These are phyloP conservation scores for Xylona heveae DNA, from an alignment of 495 filamentous ascomycete genomes.

Conservation along the genomic window DNA sequence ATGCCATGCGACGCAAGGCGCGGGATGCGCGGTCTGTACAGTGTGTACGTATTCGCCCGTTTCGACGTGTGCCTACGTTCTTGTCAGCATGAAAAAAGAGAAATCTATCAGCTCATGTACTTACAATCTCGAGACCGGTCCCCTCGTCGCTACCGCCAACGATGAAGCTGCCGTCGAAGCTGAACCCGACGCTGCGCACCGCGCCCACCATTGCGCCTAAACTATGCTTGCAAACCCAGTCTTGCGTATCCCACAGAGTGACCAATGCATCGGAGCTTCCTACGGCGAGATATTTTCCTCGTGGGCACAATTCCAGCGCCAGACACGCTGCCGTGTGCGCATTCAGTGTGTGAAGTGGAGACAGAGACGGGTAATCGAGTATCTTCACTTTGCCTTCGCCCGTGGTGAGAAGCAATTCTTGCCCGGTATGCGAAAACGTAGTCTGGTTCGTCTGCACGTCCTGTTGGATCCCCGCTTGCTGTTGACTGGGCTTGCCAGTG, in stretches of 20 bases:
- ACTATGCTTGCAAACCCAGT: slow-evolving; percentile 77
- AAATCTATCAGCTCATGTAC: slow-evolving; percentile 2
- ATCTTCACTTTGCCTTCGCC: slow-evolving; percentile 69
- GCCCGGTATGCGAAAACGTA: slow-evolving; percentile 55
- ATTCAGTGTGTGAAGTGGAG: slow-evolving; percentile 38
- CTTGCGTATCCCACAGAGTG: slow-evolving; percentile 74
- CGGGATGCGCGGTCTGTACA: slow-evolving; percentile 42
- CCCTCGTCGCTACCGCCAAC: slow-evolving; percentile 73
- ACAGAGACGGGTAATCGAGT: slow-evolving; percentile 33
- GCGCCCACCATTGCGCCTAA: slow-evolving; percentile 51
- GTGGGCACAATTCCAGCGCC: slow-evolving; percentile 49
- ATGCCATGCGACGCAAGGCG: slow-evolving; percentile 59
- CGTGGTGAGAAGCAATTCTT: slow-evolving; percentile 58
- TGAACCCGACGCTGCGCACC: slow-evolving; percentile 71
- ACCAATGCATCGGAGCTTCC: slow-evolving; percentile 81
- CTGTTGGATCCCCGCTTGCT: slow-evolving; percentile 26
- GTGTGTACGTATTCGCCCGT: slow-evolving; percentile 70
- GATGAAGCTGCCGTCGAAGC: slow-evolving; percentile 76
- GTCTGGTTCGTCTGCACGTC: slow-evolving; percentile 59
- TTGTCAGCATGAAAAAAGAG: slow-evolving; percentile 6
- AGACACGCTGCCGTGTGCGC: slow-evolving; percentile 68
- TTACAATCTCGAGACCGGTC: slow-evolving; percentile 14
- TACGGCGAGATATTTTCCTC: slow-evolving; percentile 60
- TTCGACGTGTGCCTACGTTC: slow-evolving; percentile 46
- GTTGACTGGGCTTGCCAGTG: slow-evolving; percentile 18